Conservation (phyloP, 139 green algal species). For the Zygnema circumcarinatum region DNA sequence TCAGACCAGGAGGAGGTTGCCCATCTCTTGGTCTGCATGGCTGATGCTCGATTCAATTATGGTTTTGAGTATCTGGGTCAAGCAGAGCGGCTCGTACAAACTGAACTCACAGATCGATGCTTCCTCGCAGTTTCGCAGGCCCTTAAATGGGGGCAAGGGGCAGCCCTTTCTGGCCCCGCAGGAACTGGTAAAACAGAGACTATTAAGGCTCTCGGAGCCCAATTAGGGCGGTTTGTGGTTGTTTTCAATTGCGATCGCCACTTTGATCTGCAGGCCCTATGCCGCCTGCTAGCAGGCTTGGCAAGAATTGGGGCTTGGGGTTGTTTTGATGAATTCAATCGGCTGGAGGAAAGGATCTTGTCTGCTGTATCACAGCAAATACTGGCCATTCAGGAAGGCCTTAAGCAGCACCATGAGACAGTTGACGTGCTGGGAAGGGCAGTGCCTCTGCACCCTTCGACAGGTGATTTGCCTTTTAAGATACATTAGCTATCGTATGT, state of each 20-base stretch:
- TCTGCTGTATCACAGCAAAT: constrained; percentile 72
- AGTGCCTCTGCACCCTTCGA: constrained; percentile 59
- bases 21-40: constrained; percentile 35
- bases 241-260: constrained; percentile 43
- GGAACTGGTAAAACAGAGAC: constrained; percentile 60
- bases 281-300: constrained; percentile 29
- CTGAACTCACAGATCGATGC: constrained; percentile 55
- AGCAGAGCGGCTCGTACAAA: constrained; percentile 45
- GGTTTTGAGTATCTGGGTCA: constrained; percentile 52
- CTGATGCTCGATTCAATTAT: constrained; percentile 48
- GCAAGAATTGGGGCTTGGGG: constrained; percentile 34
- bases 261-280: constrained; percentile 40
- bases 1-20: background rate
- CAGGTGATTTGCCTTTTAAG: constrained; percentile 10
- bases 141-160: constrained; percentile 28
- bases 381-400: constrained; percentile 73
- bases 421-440: constrained; percentile 63
- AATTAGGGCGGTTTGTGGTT: constrained; percentile 41
- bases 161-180: constrained; percentile 31
- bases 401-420: constrained; percentile 47
- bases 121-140: constrained; percentile 58
- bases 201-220: constrained; percentile 40
- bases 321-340: constrained; percentile 59
- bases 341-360: constrained; percentile 69
- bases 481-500: too few species aligned